phyloP scores from a whole-genome alignment of 495 filamentous ascomycete species.

The Lepraria neglecta region DNA sequence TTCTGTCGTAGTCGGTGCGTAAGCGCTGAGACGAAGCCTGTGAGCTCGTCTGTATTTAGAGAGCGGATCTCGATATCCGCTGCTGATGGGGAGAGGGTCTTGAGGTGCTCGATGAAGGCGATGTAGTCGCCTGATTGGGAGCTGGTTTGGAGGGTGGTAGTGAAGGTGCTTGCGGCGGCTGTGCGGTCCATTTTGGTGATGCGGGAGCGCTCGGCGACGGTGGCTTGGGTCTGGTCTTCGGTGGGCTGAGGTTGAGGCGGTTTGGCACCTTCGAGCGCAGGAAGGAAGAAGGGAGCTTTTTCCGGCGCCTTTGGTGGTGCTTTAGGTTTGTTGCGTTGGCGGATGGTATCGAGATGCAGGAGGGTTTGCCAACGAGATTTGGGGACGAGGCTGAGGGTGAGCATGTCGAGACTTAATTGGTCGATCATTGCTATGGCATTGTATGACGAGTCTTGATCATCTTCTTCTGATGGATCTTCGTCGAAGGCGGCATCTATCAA shows the following conservation, averaged over 20 bases:
- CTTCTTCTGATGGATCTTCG: constrained; percentile 41
- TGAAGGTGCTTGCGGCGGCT: constrained; percentile 45
- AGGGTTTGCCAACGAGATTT: constrained; percentile 89
- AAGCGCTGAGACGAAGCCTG: constrained; percentile 67
- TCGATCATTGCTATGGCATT: constrained; percentile 48
- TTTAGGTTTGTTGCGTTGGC: constrained; percentile 86
- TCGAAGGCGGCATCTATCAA: constrained; percentile 64
- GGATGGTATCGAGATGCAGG: constrained; percentile 78
- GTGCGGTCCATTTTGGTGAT: constrained; percentile 44
- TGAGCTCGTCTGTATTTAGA: constrained; percentile 51
- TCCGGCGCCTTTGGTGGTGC: constrained; percentile 86
- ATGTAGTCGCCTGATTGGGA: constrained; percentile 35
- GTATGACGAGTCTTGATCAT: constrained; percentile 39
- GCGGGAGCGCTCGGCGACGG: constrained; percentile 46
- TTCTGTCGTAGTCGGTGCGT: constrained; percentile 57
- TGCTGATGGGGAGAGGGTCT: constrained; percentile 67
- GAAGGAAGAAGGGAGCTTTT: constrained; percentile 94
- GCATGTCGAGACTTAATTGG: constrained; percentile 71
- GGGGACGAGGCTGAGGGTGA: constrained; percentile 83
- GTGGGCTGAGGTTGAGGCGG: not conserved
- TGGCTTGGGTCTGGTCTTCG: constrained; percentile 30
- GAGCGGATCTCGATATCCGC: constrained; percentile 87
- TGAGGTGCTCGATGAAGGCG: constrained; percentile 66
- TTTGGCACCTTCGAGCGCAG: constrained; percentile 46
- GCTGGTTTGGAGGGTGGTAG: constrained; percentile 45